These are phyloP conservation scores for Hymenoscyphus infarciens DNA, from an alignment of 2,329 filamentous ascomycete genomes.

Conservation along the genomic window DNA sequence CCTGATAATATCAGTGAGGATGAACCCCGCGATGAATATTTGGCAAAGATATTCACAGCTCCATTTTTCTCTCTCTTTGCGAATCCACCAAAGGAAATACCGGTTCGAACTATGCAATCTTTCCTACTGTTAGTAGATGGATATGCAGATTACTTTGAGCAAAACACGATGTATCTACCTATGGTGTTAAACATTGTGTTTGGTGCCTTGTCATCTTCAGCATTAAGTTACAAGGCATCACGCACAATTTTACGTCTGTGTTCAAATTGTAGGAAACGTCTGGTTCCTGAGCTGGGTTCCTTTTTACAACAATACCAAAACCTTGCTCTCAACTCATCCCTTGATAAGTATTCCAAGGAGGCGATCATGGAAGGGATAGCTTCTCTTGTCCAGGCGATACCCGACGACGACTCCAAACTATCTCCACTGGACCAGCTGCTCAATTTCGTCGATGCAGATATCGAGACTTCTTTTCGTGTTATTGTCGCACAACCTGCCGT, in stretches of 20 bases:
- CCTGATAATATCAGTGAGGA: conserved; percentile 62
- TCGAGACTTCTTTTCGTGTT: conserved; percentile 40
- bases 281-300: conserved; percentile 63
- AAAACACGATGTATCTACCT: conserved; percentile 63
- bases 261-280: conserved; percentile 66
- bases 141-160: conserved; percentile 74
- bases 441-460: conserved; percentile 58
- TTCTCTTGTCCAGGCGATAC: conserved; percentile 69
- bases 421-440: conserved; percentile 56
- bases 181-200: conserved; percentile 73
- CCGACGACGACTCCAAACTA: conserved; percentile 52
- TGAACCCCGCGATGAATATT: conserved; percentile 52
- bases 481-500: conserved; percentile 11
- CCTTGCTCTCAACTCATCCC: conserved; percentile 55
- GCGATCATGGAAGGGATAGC: conserved; percentile 71
- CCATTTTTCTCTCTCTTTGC: conserved; percentile 54
- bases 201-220: conserved; percentile 58
- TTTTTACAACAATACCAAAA: conserved; percentile 70
- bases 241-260: conserved; percentile 72
- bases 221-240: conserved; percentile 64
- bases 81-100: conserved; percentile 50
- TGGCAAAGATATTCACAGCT: conserved; percentile 60
- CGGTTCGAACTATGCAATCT: conserved; percentile 61
- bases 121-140: conserved; percentile 67
- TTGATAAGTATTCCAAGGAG: conserved; percentile 69